A percentile compares a stretch with the other conserved stretches of the same genome.
These are phyloP conservation scores for Pleurotus citrinopileatus DNA, from an alignment of 768 basidiomycete species.

Conservation along the genomic window DNA sequence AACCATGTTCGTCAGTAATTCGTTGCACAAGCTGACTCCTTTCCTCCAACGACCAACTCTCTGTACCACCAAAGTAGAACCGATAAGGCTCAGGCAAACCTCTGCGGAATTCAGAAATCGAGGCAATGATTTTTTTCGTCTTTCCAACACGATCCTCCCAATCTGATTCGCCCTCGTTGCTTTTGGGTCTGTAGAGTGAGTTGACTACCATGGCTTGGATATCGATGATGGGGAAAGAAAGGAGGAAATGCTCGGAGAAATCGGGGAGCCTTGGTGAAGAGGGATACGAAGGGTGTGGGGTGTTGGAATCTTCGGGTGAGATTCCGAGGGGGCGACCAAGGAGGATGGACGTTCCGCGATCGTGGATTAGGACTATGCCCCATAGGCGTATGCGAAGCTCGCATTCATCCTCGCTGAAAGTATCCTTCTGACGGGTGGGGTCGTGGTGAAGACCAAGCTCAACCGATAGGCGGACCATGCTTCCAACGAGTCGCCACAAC, in stretches of 20 bases:
- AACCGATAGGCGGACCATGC: slow-evolving; percentile 76
- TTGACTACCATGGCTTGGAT: slow-evolving; percentile 91
- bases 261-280: slow-evolving; percentile 27
- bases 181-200: slow-evolving; percentile 78
- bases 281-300: slow-evolving; percentile 56
- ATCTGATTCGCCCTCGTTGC: slow-evolving; percentile 67
- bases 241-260: slow-evolving; percentile 77
- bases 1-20: slow-evolving; percentile 77
- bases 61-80: slow-evolving; percentile 74
- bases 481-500: slow-evolving; percentile 85
- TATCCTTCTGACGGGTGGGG: slow-evolving; percentile 59
- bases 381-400: slow-evolving; percentile 80
- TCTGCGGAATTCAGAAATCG: slow-evolving; percentile 67
- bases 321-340: slow-evolving; percentile 85
- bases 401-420: slow-evolving; percentile 75
- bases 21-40: slow-evolving; percentile 64
- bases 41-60: slow-evolving; percentile 68
- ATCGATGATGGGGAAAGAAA: slow-evolving; percentile 72
- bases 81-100: slow-evolving; percentile 71
- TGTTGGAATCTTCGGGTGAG: slow-evolving; percentile 79
- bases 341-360: slow-evolving; percentile 84
- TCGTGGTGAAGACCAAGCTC: slow-evolving; percentile 88
- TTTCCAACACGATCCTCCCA: slow-evolving; percentile 47
- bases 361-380: slow-evolving; percentile 83
- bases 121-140: slow-evolving; percentile 76